phyloP scores from a whole-genome alignment of 139 green algal species.

The Nannochloris sp. region DNA sequence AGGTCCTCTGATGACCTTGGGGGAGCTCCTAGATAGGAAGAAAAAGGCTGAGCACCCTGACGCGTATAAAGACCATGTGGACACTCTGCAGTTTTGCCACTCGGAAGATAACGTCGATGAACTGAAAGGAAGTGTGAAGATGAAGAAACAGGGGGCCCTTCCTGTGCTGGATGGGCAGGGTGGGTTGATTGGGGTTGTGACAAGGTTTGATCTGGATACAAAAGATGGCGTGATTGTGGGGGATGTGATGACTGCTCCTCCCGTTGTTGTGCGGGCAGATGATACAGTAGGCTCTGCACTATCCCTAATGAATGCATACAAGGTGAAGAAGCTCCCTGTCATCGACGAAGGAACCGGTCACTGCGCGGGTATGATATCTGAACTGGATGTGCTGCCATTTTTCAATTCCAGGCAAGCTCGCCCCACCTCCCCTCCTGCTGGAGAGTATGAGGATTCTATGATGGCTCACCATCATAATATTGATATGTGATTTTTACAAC shows the following conservation, averaged over 20 bases:
- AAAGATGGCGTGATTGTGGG: constrained; percentile 5
- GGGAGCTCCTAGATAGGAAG: neutral
- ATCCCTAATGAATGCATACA: constrained; percentile 19
- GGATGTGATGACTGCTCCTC: constrained; percentile 19
- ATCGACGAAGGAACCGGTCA: constrained; percentile 20
- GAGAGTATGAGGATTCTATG: neutral
- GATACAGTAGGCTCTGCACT: constrained; percentile 8
- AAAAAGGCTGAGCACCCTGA: neutral
- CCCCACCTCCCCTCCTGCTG: neutral
- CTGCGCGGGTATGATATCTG: constrained; percentile 39
- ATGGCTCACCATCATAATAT: neutral
- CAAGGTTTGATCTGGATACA: constrained; percentile 10
- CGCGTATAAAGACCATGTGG: too few species aligned
- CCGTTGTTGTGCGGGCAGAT: constrained; percentile 9
- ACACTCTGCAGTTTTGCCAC: neutral
- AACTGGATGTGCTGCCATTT: constrained; percentile 45
- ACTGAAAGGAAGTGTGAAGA: neutral
- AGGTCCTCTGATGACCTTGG: too few species aligned
- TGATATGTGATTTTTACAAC: neutral
- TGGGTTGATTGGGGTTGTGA: constrained; percentile 22
- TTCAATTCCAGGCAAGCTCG: too few species aligned
- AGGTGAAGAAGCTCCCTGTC: constrained; percentile 42
- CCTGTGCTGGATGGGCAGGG: neutral
- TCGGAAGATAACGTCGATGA: constrained; percentile 1
- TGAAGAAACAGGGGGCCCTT: neutral